phyloP scores from a whole-genome alignment of 106 monocot genomes.

The Dioscorea dumetorum region DNA sequence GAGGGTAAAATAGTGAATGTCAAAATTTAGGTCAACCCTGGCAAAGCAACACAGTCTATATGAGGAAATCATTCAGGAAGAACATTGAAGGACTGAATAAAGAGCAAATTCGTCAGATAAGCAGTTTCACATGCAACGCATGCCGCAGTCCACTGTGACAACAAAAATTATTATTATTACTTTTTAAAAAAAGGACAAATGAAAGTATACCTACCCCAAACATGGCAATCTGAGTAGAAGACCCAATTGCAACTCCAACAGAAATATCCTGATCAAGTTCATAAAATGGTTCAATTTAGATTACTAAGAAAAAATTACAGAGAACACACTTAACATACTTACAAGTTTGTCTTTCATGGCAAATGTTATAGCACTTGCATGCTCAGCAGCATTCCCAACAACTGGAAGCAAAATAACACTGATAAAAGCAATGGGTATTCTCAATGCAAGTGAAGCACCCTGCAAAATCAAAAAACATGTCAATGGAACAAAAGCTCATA shows the following conservation, averaged over 20 bases:
- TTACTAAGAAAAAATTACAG: neutral
- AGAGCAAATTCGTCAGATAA: no score
- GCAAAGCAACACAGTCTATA: no score
- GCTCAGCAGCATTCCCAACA: conserved; percentile 79
- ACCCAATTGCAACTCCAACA: conserved; percentile 79
- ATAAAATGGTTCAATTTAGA: no score
- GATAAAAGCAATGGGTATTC: conserved; percentile 66
- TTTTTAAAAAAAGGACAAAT: no score
- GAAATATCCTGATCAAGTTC: conserved; percentile 47
- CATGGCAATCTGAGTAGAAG: conserved; percentile 86
- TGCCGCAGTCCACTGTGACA: no score
- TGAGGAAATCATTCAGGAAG: no score
- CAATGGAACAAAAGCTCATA: no score
- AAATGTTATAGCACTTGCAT: conserved; percentile 73
- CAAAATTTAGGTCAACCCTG: no score
- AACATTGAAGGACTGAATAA: no score
- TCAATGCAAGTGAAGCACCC: conserved; percentile 67
- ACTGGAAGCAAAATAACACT: conserved; percentile 76
- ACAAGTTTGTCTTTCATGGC: conserved; percentile 85
- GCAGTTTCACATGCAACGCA: no score
- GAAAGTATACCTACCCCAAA: conserved; percentile 44
- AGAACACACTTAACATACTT: neutral
- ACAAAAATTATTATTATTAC: no score
- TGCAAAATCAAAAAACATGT: conserved; percentile 10
- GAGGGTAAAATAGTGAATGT: no score